phyloP scores from a whole-genome alignment of 768 basidiomycete genomes.

The Lactifluus echinatus region DNA sequence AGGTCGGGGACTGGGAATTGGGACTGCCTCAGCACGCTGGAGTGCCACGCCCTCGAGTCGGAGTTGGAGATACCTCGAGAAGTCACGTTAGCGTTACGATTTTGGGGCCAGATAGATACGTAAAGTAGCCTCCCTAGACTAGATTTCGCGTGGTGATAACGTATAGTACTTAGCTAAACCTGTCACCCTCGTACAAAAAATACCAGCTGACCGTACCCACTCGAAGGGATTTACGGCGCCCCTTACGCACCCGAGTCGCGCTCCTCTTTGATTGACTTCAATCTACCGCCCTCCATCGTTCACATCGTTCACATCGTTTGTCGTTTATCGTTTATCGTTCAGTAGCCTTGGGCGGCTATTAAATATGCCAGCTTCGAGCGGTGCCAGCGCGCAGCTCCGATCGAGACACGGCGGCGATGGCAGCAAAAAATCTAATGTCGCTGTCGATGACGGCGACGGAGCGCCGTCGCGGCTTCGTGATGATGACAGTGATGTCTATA shows the following conservation, averaged over 20 bases:
- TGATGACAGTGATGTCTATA: not conserved
- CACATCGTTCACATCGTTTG: too few species aligned
- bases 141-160: not conserved
- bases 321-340: not conserved
- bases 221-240: not conserved
- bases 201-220: not conserved
- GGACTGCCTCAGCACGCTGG: too few species aligned
- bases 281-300: too few species aligned
- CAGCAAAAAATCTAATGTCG: slow-evolving; percentile 1
- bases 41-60: too few species aligned
- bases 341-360: not conserved
- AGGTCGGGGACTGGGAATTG: too few species aligned
- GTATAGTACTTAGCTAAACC: not conserved
- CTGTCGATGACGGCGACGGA: not conserved
- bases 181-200: not conserved
- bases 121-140: not conserved
- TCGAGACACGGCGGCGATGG: slow-evolving; percentile 7
- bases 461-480: not conserved
- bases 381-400: not conserved
- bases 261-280: too few species aligned
- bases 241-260: too few species aligned
- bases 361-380: not conserved
- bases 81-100: too few species aligned
- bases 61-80: too few species aligned
- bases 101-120: too few species aligned